These are phyloP conservation scores for Phytophthora idaei DNA, from an alignment of 352 stramenopile species.

Conservation along the genomic window DNA sequence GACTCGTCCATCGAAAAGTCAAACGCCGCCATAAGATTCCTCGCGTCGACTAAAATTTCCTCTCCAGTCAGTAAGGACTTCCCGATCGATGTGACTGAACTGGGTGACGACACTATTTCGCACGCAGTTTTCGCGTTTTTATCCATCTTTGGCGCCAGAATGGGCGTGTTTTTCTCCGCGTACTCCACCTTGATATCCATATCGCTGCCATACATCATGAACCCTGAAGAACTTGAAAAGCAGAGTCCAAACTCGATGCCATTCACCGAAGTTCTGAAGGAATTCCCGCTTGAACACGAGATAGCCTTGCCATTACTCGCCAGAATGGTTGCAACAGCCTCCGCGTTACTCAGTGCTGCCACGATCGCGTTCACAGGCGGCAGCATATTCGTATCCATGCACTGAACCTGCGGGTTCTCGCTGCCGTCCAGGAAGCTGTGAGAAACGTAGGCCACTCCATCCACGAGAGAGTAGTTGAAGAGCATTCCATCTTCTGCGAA, in stretches of 20 bases:
- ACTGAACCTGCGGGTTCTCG: constrained; percentile 4
- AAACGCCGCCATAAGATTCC: constrained; percentile 17
- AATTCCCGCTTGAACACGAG: constrained; percentile 30
- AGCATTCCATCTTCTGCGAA: constrained; percentile 27
- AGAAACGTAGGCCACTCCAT: constrained; percentile 30
- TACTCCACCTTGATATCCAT: constrained; percentile 42
- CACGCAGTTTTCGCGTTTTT: constrained; percentile 5
- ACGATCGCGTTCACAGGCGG: constrained; percentile 38
- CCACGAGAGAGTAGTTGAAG: constrained; percentile 37
- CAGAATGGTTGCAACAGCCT: constrained; percentile 13
- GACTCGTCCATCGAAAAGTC: constrained; percentile 10
- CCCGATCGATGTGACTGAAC: constrained; percentile 18
- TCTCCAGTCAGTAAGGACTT: constrained; percentile 30
- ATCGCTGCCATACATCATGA: constrained; percentile 35
- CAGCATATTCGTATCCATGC: constrained; percentile 22
- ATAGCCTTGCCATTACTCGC: constrained; percentile 18
- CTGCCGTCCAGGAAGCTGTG: constrained; percentile 7
- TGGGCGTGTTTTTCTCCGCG: constrained; percentile 7
- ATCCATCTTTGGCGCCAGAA: constrained; percentile 16
- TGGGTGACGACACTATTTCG: constrained; percentile 12
- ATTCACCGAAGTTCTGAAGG: constrained; percentile 37
- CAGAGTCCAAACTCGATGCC: constrained; percentile 48
- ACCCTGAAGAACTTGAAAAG: constrained; percentile 26
- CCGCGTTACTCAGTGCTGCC: constrained; percentile 19
- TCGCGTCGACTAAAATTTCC: neutral